phyloP scores from a whole-genome alignment of 805 yeast species.

The Yarrowia osloensis region DNA sequence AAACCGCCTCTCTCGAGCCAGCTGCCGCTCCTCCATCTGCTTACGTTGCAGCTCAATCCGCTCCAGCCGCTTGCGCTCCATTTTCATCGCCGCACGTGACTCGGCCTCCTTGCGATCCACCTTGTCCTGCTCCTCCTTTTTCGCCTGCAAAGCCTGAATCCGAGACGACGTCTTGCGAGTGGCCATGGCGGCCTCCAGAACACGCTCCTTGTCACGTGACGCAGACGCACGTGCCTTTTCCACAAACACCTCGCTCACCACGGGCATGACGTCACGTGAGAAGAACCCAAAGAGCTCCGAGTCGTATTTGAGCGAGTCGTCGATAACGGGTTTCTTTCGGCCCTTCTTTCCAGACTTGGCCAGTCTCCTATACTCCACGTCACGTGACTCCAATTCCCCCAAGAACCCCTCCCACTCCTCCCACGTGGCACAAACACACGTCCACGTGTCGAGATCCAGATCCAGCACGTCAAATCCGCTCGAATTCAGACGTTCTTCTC shows the following conservation, averaged over 20 bases:
- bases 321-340: conserved; percentile 24
- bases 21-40: conserved; percentile 30
- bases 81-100: conserved; percentile 2
- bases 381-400: background rate
- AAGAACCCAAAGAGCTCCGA: background rate
- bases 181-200: conserved; percentile 38
- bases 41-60: conserved; percentile 18
- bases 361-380: background rate
- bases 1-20: conserved; percentile 31
- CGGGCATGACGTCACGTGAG: background rate
- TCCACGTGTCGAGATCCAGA: conserved; percentile 19
- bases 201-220: conserved; percentile 37
- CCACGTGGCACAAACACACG: conserved; percentile 15
- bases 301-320: conserved; percentile 32
- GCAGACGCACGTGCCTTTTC: conserved; percentile 38
- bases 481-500: conserved; percentile 33
- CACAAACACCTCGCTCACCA: conserved; percentile 38
- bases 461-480: conserved; percentile 32
- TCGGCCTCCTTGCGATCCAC: conserved; percentile 28
- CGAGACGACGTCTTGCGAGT: conserved; percentile 43
- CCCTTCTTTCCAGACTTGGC: background rate
- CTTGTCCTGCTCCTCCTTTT: conserved; percentile 37
- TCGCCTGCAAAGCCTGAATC: conserved; percentile 38
- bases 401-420: background rate
- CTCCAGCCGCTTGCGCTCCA: conserved; percentile 32